Conservation (phyloP, 768 basidiomycete genomes). For the Leccinum barrowsii region DNA sequence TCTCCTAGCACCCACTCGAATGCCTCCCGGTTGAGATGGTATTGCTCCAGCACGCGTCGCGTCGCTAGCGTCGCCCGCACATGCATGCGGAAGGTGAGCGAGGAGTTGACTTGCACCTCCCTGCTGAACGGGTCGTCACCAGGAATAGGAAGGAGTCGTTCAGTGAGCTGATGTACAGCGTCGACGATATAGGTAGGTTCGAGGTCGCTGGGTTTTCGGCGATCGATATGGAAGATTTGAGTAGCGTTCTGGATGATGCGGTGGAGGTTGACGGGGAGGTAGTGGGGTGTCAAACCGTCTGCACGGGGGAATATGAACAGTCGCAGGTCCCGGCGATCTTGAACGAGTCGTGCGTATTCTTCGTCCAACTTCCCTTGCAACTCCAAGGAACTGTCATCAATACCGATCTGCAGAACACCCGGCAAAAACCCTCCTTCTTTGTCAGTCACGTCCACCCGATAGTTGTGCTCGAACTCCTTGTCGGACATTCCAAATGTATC, state of each 20-base stretch:
- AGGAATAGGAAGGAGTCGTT: slow-evolving; percentile 82
- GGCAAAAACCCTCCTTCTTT: slow-evolving; percentile 74
- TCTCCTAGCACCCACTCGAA: slow-evolving; percentile 98
- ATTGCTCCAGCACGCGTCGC: slow-evolving; percentile 82
- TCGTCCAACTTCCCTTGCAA: slow-evolving; percentile 84
- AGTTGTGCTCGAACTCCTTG: slow-evolving; percentile 83
- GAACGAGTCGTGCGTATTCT: slow-evolving; percentile 58
- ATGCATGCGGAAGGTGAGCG: slow-evolving; percentile 90
- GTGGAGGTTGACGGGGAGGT: slow-evolving; percentile 91
- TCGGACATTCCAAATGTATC: slow-evolving; percentile 84
- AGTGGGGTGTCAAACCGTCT: slow-evolving; percentile 69
- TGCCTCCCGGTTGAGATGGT: slow-evolving; percentile 86
- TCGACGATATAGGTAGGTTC: slow-evolving; percentile 86
- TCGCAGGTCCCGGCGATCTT: slow-evolving; percentile 81
- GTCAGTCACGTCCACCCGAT: slow-evolving; percentile 93
- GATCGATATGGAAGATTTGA: slow-evolving; percentile 97
- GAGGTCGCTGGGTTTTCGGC: slow-evolving; percentile 89
- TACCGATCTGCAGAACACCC: slow-evolving; percentile 79
- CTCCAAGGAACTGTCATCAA: slow-evolving; percentile 80
- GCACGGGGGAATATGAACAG: slow-evolving; percentile 77
- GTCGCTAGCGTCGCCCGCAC: slow-evolving; percentile 85
- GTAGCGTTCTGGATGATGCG: slow-evolving; percentile 94
- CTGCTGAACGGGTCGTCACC: slow-evolving; percentile 72
- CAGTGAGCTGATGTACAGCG: slow-evolving; percentile 66
- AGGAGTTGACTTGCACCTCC: slow-evolving; percentile 85